These are phyloP conservation scores for Setaria viridis DNA, from an alignment of 202 grass and related monocot species.

Conservation along the genomic window DNA sequence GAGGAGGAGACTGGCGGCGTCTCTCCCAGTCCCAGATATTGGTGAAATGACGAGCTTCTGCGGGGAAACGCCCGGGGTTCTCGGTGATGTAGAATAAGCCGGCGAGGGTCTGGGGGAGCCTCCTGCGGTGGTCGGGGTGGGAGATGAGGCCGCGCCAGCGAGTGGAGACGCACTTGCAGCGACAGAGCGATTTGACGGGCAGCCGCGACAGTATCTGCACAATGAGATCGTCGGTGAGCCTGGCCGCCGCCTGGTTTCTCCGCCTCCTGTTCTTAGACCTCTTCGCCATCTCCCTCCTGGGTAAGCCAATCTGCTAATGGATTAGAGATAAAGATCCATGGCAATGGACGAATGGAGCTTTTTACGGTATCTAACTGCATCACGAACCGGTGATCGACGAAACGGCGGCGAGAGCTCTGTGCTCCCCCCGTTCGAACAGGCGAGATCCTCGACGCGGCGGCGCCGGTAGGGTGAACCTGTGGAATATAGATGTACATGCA, in stretches of 20 bases:
- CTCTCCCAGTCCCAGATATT: background rate
- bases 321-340: no score
- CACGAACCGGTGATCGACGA: background rate
- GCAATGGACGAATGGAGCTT: background rate
- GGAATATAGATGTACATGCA: no score
- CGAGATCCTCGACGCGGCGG: background rate
- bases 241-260: background rate
- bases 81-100: background rate
- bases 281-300: background rate
- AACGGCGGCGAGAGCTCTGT: background rate
- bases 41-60: background rate
- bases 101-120: background rate
- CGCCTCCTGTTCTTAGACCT: background rate
- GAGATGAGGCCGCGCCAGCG: background rate
- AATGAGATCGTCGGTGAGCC: background rate
- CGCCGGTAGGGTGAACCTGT: no score
- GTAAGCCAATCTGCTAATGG: background rate
- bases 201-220: constrained; percentile 8
- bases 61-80: background rate
- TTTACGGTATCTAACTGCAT: background rate
- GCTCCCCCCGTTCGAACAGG: background rate
- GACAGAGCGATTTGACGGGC: background rate
- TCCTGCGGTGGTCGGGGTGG: background rate
- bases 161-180: background rate
- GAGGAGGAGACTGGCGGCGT: background rate